Conservation (phyloP, 768 basidiomycete genomes). For the Psilocybe tampanensis region DNA sequence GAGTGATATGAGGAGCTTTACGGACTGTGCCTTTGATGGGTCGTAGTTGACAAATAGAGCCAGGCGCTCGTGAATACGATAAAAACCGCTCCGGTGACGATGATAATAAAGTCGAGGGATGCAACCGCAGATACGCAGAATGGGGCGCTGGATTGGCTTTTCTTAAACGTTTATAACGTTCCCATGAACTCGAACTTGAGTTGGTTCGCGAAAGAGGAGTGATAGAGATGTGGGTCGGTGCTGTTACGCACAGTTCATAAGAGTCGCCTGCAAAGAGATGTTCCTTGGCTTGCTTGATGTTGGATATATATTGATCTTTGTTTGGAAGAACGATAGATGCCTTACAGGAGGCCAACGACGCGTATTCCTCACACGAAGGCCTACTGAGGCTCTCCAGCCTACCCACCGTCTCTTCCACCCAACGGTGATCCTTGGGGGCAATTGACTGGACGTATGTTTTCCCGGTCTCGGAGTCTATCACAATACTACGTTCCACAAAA, state of each 20-base stretch:
- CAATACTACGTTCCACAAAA: conserved; percentile 79
- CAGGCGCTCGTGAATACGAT: conserved; percentile 69
- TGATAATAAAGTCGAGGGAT: conserved; percentile 76
- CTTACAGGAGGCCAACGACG: conserved; percentile 6
- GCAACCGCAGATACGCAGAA: conserved; percentile 77
- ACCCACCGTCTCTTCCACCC: conserved; percentile 51
- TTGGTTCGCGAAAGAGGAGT: conserved; percentile 29
- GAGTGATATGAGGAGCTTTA: conserved; percentile 65
- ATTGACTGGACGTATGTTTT: conserved; percentile 67
- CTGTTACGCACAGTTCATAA: conserved; percentile 92
- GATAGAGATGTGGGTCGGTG: conserved; percentile 60
- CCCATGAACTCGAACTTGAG: conserved; percentile 59
- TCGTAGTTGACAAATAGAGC: conserved; percentile 75
- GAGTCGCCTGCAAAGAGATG: conserved; percentile 83
- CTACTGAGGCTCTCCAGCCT: conserved; percentile 28
- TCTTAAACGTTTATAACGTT: conserved; percentile 72
- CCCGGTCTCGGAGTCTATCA: conserved; percentile 57
- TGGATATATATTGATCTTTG: conserved; percentile 60
- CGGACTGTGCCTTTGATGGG: conserved; percentile 94
- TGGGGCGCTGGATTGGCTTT: conserved; percentile 86
- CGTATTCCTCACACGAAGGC: conserved; percentile 1
- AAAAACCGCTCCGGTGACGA: conserved; percentile 95
- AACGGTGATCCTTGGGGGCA: conserved; percentile 55
- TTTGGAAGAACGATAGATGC: conserved; percentile 54
- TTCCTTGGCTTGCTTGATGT: conserved; percentile 73